Evolutionary conservation across 192 early-diverging fungal genomes (phyloP), one percentile per base, ranked within the genome.

Genomic region (Backusella psychrophila): DNA sequence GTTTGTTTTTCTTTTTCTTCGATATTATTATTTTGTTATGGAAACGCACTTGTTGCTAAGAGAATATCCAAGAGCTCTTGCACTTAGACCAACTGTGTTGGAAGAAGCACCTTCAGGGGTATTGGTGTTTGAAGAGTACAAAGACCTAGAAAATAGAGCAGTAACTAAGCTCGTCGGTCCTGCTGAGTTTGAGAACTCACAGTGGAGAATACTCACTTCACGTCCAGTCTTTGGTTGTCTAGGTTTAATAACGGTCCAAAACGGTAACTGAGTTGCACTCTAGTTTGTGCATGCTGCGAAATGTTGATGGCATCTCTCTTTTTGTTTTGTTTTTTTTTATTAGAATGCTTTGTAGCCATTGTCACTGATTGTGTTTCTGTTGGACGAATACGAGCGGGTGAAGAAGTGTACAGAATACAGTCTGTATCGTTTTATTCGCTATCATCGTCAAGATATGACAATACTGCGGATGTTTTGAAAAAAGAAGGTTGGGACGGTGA

Each of bases 401-500:
- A 91, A 67, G 83, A 89, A 6, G 87, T 93, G 3, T 94, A 91
- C 78, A 89, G 90, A 26, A 90, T 98, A 35, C 78, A 85, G 15
- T 86, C 88, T 36, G 94, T 94, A 6, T 85, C 82, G 66, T 94
- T 95, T 79, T 89, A 94, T 75, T 97, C 94, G 9, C 87, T 98
- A 67, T 84, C 88, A 0, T 89, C 89, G 53, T 84, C 86, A 65
- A 85, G 88, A 26, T 95, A 93, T 70, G 96, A 98, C 78, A 82
- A 87, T 79, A 78, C 81, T 71, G 21, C 56, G 11, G 56, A 78
- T 74, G 76, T 76, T 46, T 71, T 44, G 70, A 66, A 67, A 73
- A 81, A 79, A 80, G 81, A 78, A 76, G 78, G 44, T 73, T 78
- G 63, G 69, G 83, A 85, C 39, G 71, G 78, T 4, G 76, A 81